Conservation (phyloP, 805 yeast genomes). For the Brettanomyces custersianus region DNA sequence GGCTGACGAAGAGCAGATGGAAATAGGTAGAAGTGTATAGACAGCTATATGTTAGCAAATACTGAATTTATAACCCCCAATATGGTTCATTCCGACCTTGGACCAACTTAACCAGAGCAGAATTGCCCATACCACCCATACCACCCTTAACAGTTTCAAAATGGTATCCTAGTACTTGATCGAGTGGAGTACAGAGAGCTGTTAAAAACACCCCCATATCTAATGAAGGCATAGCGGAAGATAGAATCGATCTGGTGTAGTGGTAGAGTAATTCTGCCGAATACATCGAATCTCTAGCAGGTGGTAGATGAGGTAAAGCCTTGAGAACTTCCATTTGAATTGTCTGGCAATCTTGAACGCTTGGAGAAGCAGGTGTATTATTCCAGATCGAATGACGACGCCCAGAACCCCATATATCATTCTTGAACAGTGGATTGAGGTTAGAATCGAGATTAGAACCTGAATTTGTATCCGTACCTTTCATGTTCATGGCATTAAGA, state of each 20-base stretch:
- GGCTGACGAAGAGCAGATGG: too few relatives aligned
- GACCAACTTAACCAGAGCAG: neutral
- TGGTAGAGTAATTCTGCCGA: constrained; percentile 18
- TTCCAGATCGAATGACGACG: too few relatives aligned
- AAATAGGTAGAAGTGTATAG: too few relatives aligned
- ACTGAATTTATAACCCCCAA: neutral
- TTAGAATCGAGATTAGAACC: too few relatives aligned
- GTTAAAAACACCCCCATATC: constrained; percentile 14
- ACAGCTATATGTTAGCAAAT: too few relatives aligned
- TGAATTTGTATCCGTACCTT: too few relatives aligned
- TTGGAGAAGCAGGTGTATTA: constrained; percentile 5
- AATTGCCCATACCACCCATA: constrained; percentile 28
- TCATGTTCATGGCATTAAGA: too few relatives aligned
- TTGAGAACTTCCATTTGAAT: constrained; percentile 34
- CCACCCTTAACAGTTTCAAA: constrained; percentile 40
- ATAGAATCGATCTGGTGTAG: constrained; percentile 27
- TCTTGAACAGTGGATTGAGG: constrained; percentile 3
- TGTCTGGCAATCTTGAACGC: constrained; percentile 21
- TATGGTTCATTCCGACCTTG: neutral
- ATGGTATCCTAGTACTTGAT: constrained; percentile 19
- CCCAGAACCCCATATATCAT: neutral
- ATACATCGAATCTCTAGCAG: constrained; percentile 13
- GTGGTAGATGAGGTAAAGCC: constrained; percentile 30
- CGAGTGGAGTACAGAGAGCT: constrained; percentile 26
- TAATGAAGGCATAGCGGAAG: constrained; percentile 28